These are phyloP conservation scores for Lathyrus tuberosus DNA, from an alignment of 306 rosid species.

Conservation along the genomic window DNA sequence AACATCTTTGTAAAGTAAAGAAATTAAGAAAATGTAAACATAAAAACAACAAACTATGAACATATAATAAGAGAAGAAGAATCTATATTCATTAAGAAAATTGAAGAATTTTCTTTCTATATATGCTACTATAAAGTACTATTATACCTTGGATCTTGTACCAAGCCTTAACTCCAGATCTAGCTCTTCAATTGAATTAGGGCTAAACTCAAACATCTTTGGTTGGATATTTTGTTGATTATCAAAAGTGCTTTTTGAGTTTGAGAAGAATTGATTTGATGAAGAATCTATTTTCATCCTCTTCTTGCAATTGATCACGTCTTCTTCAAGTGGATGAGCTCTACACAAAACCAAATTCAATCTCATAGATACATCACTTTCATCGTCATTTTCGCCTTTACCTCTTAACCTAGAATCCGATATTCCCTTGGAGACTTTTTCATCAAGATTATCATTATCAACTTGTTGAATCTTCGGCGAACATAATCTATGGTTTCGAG, in stretches of 20 bases:
- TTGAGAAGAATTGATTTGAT: constrained; percentile 46
- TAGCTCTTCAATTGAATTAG: constrained; percentile 45
- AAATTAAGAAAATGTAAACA: constrained; percentile 23
- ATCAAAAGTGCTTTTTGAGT: constrained; percentile 40
- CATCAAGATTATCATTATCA: constrained; percentile 31
- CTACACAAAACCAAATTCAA: constrained; percentile 45
- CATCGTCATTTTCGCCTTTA: constrained; percentile 1
- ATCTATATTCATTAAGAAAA: constrained; percentile 34
- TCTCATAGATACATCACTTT: constrained; percentile 38
- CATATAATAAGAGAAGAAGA: constrained; percentile 30
- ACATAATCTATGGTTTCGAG: constrained; percentile 42
- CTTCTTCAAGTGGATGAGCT: constrained; percentile 25
- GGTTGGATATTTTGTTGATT: constrained; percentile 20
- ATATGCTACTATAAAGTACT: constrained; percentile 29
- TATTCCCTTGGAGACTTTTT: constrained; percentile 45
- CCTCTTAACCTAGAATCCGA: constrained; percentile 40
- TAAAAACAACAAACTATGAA: constrained; percentile 35
- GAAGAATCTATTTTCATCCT: constrained; percentile 62
- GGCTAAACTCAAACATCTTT: constrained; percentile 39
- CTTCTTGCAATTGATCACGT: constrained; percentile 56
- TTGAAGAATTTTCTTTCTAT: constrained; percentile 26
- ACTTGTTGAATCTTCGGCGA: constrained; percentile 23
- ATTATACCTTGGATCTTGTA: constrained; percentile 44
- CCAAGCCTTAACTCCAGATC: constrained; percentile 62
- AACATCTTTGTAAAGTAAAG: constrained; percentile 36